Percentiles rank a stretch among this genome's conserved stretches.
Conservation (phyloP, 257 asterid species). For the Solanum medicagineum region DNA sequence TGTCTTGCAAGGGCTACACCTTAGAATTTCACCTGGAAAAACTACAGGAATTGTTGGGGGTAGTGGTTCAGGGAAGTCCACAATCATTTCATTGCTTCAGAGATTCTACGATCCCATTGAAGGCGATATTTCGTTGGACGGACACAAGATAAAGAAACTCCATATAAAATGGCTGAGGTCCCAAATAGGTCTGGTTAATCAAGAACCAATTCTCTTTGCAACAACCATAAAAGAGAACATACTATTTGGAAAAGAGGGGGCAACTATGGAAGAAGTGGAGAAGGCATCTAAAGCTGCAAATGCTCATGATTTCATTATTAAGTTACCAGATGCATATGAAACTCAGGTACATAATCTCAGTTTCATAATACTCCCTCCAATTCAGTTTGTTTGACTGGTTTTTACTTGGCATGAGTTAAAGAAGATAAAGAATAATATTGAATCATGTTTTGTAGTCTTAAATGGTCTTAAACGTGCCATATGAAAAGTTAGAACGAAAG, state of each 20-base stretch:
- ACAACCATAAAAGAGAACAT: slow-evolving; percentile 67
- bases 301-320: slow-evolving; percentile 52
- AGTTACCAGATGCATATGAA: slow-evolving; percentile 55
- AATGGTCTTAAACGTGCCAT: background rate
- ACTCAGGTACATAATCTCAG: slow-evolving; percentile 40
- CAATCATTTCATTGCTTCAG: slow-evolving; percentile 48
- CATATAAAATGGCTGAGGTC: slow-evolving; percentile 78
- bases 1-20: slow-evolving; percentile 46
- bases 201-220: slow-evolving; percentile 79
- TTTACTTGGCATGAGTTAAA: background rate
- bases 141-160: slow-evolving; percentile 52
- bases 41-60: slow-evolving; percentile 68
- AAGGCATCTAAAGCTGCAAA: slow-evolving; percentile 69
- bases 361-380: background rate
- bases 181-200: slow-evolving; percentile 75
- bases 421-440: background rate
- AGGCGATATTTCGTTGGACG: slow-evolving; percentile 63
- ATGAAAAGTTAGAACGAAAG: background rate
- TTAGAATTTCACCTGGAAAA: slow-evolving; percentile 47
- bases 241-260: slow-evolving; percentile 62
- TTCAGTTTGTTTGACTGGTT: background rate
- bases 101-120: slow-evolving; percentile 67
- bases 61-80: slow-evolving; percentile 78
- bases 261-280: slow-evolving; percentile 51
- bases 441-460: background rate